Percentiles rank a stretch among this genome's conserved stretches.
These are phyloP conservation scores for Coemansia sp. DNA, from an alignment of 192 early-diverging fungal species.

Conservation along the genomic window DNA sequence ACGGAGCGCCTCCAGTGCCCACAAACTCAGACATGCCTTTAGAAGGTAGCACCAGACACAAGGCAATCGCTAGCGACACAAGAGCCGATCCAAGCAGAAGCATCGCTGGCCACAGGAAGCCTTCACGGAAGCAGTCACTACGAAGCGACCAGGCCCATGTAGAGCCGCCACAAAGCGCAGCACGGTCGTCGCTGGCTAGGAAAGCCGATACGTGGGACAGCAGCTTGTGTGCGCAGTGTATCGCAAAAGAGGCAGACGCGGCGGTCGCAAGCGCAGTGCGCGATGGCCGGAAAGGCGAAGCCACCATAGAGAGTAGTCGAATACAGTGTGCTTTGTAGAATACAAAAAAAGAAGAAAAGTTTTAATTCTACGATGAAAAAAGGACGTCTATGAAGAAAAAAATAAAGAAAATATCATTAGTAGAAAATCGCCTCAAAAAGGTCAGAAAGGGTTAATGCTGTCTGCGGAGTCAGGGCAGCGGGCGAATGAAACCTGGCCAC, in stretches of 20 bases:
- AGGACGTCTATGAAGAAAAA: too few species aligned
- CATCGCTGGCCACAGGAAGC: constrained; percentile 8
- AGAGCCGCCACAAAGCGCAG: not conserved
- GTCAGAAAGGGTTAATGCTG: too few species aligned
- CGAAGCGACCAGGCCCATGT: constrained; percentile 8
- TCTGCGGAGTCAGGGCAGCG: not conserved
- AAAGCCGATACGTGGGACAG: too few species aligned
- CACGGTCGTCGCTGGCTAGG: not conserved
- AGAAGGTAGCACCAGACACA: constrained; percentile 1
- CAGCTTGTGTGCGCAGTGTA: too few species aligned
- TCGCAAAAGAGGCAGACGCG: too few species aligned
- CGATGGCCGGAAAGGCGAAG: not conserved
- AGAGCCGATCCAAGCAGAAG: not conserved
- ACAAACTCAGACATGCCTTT: not conserved
- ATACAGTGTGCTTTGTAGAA: too few species aligned
- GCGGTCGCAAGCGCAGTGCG: too few species aligned
- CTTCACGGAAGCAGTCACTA: not conserved
- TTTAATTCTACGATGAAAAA: too few species aligned
- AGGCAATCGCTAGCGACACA: not conserved
- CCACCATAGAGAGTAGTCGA: not conserved
- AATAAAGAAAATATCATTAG: too few species aligned
- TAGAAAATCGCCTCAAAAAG: too few species aligned
- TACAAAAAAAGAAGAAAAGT: too few species aligned
- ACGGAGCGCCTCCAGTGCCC: not conserved
- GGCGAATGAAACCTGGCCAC: not conserved